These are phyloP conservation scores for Aureobasidium subglaciale DNA, from an alignment of 2,329 filamentous ascomycete genomes.

Conservation along the genomic window DNA sequence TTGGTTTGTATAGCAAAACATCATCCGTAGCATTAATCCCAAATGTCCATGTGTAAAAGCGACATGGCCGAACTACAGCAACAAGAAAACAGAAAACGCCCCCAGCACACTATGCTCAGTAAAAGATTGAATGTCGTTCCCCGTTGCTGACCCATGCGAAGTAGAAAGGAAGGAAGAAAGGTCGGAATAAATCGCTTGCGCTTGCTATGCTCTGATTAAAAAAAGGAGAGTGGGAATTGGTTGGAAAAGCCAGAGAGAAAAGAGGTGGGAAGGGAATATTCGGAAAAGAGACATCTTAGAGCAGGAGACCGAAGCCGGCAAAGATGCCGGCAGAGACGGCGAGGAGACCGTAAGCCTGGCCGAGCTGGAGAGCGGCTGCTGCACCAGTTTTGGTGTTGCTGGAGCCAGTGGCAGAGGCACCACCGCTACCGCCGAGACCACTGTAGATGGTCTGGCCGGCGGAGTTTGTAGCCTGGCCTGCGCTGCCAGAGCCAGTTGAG, in stretches of 20 bases:
- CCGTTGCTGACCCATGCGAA: background rate
- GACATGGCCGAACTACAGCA: no score
- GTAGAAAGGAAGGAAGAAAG: background rate
- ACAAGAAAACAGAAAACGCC: background rate
- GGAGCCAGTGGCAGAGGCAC: constrained; percentile 18
- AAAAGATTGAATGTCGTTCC: background rate
- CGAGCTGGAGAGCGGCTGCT: constrained; percentile 43
- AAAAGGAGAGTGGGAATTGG: background rate
- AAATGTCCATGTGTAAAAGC: no score
- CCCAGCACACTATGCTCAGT: background rate
- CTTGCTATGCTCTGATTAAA: constrained; percentile 12
- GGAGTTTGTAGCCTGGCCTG: constrained; percentile 21
- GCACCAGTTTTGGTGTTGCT: constrained; percentile 22
- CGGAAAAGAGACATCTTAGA: constrained; percentile 20
- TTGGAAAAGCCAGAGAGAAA: constrained; percentile 8
- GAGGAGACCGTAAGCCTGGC: constrained; percentile 50
- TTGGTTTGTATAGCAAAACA: no score
- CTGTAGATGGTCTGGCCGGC: constrained; percentile 36
- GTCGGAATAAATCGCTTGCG: constrained; percentile 8
- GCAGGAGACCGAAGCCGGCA: constrained; percentile 47
- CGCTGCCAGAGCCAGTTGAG: constrained; percentile 24
- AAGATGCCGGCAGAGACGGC: constrained; percentile 49
- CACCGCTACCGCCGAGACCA: constrained; percentile 31
- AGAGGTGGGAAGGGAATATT: background rate
- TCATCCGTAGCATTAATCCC: no score